Evolutionary conservation across 257 asterid genomes (phyloP).

Genomic region (Plectranthus barbatus): DNA sequence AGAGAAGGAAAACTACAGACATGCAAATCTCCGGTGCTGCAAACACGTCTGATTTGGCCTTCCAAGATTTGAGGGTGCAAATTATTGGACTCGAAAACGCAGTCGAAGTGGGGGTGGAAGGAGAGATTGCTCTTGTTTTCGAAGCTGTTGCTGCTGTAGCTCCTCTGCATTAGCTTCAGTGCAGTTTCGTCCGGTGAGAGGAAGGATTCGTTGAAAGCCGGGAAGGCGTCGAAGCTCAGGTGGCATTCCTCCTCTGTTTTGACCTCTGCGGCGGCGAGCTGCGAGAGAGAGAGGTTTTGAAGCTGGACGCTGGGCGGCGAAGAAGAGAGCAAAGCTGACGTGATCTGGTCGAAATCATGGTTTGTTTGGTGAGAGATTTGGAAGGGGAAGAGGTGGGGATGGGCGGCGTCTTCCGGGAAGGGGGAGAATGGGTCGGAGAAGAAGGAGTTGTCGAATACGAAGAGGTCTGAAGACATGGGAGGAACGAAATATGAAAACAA

Average conservation of each 20-base stretch:
- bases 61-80: slow-evolving; percentile 23
- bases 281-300: slow-evolving; percentile 36
- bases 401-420: slow-evolving; percentile 26
- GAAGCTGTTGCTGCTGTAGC: slow-evolving; percentile 59
- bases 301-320: slow-evolving; percentile 64
- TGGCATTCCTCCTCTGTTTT: slow-evolving; percentile 48
- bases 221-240: slow-evolving; percentile 18
- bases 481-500: background rate
- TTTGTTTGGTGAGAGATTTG: slow-evolving; percentile 27
- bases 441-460: slow-evolving; percentile 39
- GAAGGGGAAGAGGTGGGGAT: slow-evolving; percentile 10
- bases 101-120: slow-evolving; percentile 39
- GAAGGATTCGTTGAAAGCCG: slow-evolving; percentile 14
- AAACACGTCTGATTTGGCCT: slow-evolving; percentile 68
- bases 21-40: slow-evolving; percentile 85
- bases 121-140: slow-evolving; percentile 25
- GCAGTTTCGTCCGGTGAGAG: slow-evolving; percentile 31
- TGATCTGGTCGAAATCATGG: slow-evolving; percentile 21
- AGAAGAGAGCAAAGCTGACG: slow-evolving; percentile 38
- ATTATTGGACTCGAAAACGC: slow-evolving; percentile 33
- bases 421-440: slow-evolving; percentile 54
- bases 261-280: slow-evolving; percentile 20
- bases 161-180: slow-evolving; percentile 66
- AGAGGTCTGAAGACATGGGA: slow-evolving; percentile 66
- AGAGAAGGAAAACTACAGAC: slow-evolving; percentile 15